Conservation (phyloP, 768 basidiomycete species). For the Rossbeevera mucosa region DNA sequence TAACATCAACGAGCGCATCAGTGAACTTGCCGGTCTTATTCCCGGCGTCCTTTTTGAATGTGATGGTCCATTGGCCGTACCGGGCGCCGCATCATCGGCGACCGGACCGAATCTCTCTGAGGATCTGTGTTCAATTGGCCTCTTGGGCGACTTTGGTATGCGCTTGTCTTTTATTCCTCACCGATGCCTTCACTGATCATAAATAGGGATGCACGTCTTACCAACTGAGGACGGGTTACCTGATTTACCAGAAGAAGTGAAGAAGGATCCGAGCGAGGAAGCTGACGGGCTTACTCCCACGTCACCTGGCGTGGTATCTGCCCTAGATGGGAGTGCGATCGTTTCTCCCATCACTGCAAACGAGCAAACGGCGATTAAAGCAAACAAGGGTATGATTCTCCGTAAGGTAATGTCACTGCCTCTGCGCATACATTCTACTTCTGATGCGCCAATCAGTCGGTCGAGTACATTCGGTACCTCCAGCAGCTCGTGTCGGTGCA, state of each 20-base stretch:
- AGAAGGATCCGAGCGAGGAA: constrained; percentile 30
- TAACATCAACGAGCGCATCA: constrained; percentile 95
- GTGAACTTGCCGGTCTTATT: constrained; percentile 82
- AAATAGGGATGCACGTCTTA: constrained; percentile 24
- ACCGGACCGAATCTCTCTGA: constrained; percentile 13
- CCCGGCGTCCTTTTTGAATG: constrained; percentile 80
- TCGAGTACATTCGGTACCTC: constrained; percentile 63
- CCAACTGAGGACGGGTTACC: constrained; percentile 24
- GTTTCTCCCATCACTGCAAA: not conserved
- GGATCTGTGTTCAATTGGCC: constrained; percentile 19
- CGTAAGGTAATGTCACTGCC: constrained; percentile 50
- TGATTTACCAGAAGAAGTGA: constrained; percentile 30
- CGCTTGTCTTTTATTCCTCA: not conserved
- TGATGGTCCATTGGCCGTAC: constrained; percentile 29
- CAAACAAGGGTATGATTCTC: constrained; percentile 93
- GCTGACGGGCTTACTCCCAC: constrained; percentile 19
- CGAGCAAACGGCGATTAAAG: constrained; percentile 60
- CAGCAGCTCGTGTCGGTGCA: constrained; percentile 83
- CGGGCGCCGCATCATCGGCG: constrained; percentile 10
- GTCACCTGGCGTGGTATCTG: constrained; percentile 17
- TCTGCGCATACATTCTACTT: not conserved
- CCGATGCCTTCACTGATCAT: not conserved
- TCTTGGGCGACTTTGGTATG: constrained; percentile 22
- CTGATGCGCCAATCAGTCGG: constrained; percentile 32
- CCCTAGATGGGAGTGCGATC: constrained; percentile 4